Conservation (phyloP, 31 red algal genomes). For the Bonnemaisonia californica region DNA sequence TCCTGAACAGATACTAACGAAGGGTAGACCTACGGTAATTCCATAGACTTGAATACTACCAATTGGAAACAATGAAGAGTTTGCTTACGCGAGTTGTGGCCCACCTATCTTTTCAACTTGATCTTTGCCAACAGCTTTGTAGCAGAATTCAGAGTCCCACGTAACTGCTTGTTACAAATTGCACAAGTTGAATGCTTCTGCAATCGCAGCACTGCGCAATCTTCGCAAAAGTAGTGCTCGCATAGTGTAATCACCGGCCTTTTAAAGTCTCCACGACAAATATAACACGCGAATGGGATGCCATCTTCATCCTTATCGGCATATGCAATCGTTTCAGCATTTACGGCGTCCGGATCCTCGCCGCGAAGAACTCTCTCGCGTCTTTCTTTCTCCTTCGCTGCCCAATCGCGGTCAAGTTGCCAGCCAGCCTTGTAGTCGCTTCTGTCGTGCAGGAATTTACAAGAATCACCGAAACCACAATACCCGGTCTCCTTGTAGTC, state of each 20-base stretch:
- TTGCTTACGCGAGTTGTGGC: no score
- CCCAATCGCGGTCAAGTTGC: conserved; percentile 84
- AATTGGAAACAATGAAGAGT: no score
- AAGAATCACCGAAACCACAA: conserved; percentile 92
- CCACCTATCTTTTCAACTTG: conserved; percentile 4
- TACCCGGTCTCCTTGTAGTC: conserved; percentile 95
- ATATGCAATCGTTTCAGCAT: conserved; percentile 2
- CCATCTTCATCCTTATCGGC: conserved; percentile 48
- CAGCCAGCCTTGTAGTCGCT: conserved; percentile 81
- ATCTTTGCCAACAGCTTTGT: conserved; percentile 54
- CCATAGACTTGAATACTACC: no score
- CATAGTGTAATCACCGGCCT: conserved; percentile 75
- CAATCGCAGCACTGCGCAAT: conserved; percentile 68
- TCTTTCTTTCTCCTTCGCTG: conserved; percentile 42
- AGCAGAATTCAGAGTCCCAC: conserved; percentile 59
- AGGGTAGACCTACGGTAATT: no score
- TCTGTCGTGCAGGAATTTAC: conserved; percentile 93
- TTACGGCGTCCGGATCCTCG: conserved; percentile 23
- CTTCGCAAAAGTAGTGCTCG: conserved; percentile 90
- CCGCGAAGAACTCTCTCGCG: conserved; percentile 37
- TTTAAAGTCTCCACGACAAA: conserved; percentile 64
- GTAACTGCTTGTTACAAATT: conserved; percentile 62
- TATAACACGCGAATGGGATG: conserved; percentile 86
- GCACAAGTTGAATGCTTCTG: conserved; percentile 54
- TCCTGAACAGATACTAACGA: no score